phyloP scores from a whole-genome alignment of 2,329 filamentous ascomycete genomes.

The Venturiaceae sp. region DNA sequence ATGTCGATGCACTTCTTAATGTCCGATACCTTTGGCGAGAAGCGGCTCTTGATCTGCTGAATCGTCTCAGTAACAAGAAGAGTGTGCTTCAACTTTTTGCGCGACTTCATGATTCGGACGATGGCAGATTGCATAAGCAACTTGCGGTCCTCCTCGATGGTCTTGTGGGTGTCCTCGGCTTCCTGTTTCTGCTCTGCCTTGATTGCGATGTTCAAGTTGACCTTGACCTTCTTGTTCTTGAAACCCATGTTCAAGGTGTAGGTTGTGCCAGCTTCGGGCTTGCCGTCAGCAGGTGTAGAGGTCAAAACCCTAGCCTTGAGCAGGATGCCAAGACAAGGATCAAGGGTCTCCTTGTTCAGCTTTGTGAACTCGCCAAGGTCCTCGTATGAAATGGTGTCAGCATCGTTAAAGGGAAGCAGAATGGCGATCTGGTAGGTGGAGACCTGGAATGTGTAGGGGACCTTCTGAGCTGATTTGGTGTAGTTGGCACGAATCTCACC shows the following conservation, averaged over 20 bases:
- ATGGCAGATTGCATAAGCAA: slow-evolving; percentile 94
- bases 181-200: slow-evolving; percentile 96
- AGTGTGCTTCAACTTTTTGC: slow-evolving; percentile 97
- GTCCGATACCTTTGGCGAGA: slow-evolving; percentile 84
- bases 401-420: slow-evolving; percentile 87
- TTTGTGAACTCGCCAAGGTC: slow-evolving; percentile 77
- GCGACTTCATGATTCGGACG: slow-evolving; percentile 98
- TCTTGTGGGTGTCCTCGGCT: slow-evolving; percentile 96
- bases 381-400: slow-evolving; percentile 74
- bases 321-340: slow-evolving; percentile 77
- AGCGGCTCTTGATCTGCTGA: slow-evolving; percentile 84
- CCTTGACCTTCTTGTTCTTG: slow-evolving; percentile 96
- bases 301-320: slow-evolving; percentile 86
- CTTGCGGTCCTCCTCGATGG: slow-evolving; percentile 96
- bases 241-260: slow-evolving; percentile 90
- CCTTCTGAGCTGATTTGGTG: slow-evolving; percentile 64
- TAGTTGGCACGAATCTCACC: slow-evolving; percentile 93
- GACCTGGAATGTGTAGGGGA: slow-evolving; percentile 92
- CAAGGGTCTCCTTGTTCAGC: slow-evolving; percentile 70
- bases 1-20: slow-evolving; percentile 99
- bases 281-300: slow-evolving; percentile 60
- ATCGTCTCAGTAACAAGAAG: slow-evolving; percentile 94
- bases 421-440: slow-evolving; percentile 98
- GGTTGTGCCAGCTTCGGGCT: slow-evolving; percentile 65
- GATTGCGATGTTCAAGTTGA: slow-evolving; percentile 91